Evolutionary conservation across 129 eudicot species (phyloP), one percentile per base, ranked within the genome.

Genomic region (Rutidosis leptorrhynchoides): DNA sequence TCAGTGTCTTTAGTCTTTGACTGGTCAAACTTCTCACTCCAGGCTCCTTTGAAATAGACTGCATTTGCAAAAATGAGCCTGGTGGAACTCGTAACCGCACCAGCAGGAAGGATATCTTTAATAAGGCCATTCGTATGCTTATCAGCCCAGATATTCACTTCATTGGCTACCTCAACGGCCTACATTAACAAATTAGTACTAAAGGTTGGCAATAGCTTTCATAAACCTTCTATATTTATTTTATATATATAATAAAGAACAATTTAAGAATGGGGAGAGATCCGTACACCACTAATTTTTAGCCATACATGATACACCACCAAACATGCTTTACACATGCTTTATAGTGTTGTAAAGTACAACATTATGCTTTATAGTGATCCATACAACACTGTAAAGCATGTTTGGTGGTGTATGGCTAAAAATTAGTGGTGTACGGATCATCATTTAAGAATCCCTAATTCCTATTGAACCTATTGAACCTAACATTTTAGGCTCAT

Each of bases 1-100:
- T 77, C 77, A 4, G 11, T n/a, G 15, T 76, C 33, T 49, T 37
- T 62, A 2, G 84, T 82, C 10, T n/a, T 10, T 35, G 62, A 27
- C 0, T 12, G 30, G 17, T 78, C 73, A 53, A 79, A 82, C 46
- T 64, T 51, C 22, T 68, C 23, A 23, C 26, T 62, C 92, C 88
- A 85, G 5, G 74, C 19, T 24, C 85, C 93, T 37, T 85, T 83
- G 76, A 83, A 86, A 43, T 74, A 83, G 51, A 80, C 33, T 7
- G 82, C 85, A 66, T 78, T 83, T 27, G 78, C 63, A 5, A 83
- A 83, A 27, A 79, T 54, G 46, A 73, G 58, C 20, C 12, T 53
- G 3, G 78, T 73, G 12, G 15, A 42, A 8, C 10, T 33, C 20
- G 21, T 19, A 17, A 73, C 51, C 5, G 65, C 49, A 19, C 40